Evolutionary conservation across 2,329 filamentous ascomycete species (phyloP).

Genomic region (Fusarium camptoceras): DNA sequence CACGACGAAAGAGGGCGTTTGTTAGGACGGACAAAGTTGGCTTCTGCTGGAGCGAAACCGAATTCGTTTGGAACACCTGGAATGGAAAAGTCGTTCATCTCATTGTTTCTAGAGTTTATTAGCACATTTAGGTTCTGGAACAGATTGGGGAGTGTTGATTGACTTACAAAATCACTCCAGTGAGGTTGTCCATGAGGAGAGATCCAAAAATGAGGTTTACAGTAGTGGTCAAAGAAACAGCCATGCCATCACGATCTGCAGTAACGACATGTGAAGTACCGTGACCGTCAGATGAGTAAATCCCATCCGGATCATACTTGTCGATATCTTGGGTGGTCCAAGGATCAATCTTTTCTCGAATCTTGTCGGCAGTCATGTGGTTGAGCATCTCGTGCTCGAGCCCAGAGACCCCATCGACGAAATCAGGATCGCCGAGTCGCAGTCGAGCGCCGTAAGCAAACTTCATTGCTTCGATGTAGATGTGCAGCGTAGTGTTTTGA

Average conservation of each 20-base stretch:
- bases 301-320: slow-evolving; percentile 76
- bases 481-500: slow-evolving; percentile 78
- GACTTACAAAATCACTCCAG: slow-evolving; percentile 78
- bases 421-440: slow-evolving; percentile 85
- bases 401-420: slow-evolving; percentile 70
- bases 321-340: slow-evolving; percentile 75
- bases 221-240: slow-evolving; percentile 86
- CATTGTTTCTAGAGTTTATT: slow-evolving; percentile 60
- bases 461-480: slow-evolving; percentile 87
- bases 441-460: slow-evolving; percentile 86
- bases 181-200: slow-evolving; percentile 80
- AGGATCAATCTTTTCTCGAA: slow-evolving; percentile 78
- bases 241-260: slow-evolving; percentile 78
- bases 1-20: slow-evolving; percentile 90
- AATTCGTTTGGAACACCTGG: slow-evolving; percentile 83
- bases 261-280: slow-evolving; percentile 81
- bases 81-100: slow-evolving; percentile 87
- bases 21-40: slow-evolving; percentile 83
- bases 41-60: slow-evolving; percentile 81
- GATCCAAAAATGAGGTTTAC: slow-evolving; percentile 89
- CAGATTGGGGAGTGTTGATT: slow-evolving; percentile 51
- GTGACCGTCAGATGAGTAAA: slow-evolving; percentile 76
- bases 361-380: slow-evolving; percentile 66
- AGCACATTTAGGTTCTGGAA: not conserved
- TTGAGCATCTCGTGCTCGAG: slow-evolving; percentile 78